Percentiles rank a stretch among this genome's conserved stretches.
Evolutionary conservation across 2,329 filamentous ascomycete species (phyloP).

Genomic region (Diaporthe longicolla): DNA sequence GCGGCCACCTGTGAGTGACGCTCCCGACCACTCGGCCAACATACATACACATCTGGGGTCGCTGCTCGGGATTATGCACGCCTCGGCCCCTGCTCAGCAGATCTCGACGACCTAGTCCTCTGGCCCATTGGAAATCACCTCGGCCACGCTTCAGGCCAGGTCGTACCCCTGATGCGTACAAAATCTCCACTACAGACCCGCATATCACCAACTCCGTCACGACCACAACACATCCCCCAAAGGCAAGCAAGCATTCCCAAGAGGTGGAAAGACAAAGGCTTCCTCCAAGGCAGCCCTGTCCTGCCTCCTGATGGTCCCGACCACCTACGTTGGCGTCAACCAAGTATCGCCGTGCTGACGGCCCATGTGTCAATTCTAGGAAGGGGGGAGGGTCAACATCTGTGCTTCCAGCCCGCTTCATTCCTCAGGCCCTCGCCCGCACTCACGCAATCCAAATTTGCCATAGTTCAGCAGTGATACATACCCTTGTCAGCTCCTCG

Average conservation of each 20-base stretch:
- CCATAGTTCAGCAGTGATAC: neutral
- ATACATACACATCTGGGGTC: conserved; percentile 4
- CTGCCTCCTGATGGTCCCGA: neutral
- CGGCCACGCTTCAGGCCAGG: neutral
- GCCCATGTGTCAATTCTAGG: neutral
- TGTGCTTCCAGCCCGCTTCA: neutral
- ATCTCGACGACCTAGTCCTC: neutral
- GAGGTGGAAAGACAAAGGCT: too few species aligned
- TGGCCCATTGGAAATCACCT: neutral
- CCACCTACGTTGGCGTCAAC: neutral
- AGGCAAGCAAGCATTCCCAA: neutral
- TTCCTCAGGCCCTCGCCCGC: neutral
- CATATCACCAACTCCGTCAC: neutral
- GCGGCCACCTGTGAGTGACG: neutral
- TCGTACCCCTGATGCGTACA: neutral
- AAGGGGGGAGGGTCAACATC: neutral
- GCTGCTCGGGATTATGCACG: neutral
- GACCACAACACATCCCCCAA: neutral
- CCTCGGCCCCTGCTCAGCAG: neutral
- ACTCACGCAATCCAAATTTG: neutral
- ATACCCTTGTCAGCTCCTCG: neutral
- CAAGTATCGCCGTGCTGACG: neutral
- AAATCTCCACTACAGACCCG: neutral
- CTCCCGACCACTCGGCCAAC: neutral
- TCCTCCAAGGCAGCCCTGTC: neutral